Evolutionary conservation across 2,329 filamentous ascomycete species (phyloP).

Genomic region (Neurospora sp.): DNA sequence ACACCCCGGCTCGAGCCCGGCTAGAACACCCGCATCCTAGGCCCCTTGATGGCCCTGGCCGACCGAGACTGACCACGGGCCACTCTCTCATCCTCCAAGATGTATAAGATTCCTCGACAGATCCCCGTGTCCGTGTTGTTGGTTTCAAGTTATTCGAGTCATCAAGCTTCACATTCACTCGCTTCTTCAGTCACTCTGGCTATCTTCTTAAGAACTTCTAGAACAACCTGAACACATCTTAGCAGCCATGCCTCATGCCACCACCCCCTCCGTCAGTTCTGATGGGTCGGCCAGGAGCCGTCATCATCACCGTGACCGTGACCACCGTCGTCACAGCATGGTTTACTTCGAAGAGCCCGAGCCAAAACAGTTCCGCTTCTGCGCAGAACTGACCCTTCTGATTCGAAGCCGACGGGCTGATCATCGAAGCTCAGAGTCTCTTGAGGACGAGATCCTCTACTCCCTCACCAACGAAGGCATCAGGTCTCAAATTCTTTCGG

Average conservation of each 20-base stretch:
- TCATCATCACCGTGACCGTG: not conserved
- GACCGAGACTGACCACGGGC: not conserved
- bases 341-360: not conserved
- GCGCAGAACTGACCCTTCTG: conserved; percentile 15
- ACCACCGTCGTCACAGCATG: not conserved
- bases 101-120: not conserved
- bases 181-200: not conserved
- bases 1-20: not conserved
- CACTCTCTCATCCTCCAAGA: not conserved
- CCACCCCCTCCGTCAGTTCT: not conserved
- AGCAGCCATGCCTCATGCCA: not conserved
- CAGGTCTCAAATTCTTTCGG: not conserved
- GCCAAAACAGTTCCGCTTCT: conserved; percentile 16
- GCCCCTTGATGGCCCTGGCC: not conserved
- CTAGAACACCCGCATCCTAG: not conserved
- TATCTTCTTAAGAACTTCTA: not conserved
- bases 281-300: not conserved
- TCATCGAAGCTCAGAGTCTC: conserved; percentile 9
- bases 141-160: not conserved
- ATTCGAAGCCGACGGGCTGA: conserved; percentile 15
- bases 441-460: conserved; percentile 14
- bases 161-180: not conserved
- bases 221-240: not conserved
- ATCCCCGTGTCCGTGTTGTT: not conserved
- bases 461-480: conserved; percentile 10